phyloP scores from a whole-genome alignment of 352 stramenopile genomes.

The Globisporangium lucens region DNA sequence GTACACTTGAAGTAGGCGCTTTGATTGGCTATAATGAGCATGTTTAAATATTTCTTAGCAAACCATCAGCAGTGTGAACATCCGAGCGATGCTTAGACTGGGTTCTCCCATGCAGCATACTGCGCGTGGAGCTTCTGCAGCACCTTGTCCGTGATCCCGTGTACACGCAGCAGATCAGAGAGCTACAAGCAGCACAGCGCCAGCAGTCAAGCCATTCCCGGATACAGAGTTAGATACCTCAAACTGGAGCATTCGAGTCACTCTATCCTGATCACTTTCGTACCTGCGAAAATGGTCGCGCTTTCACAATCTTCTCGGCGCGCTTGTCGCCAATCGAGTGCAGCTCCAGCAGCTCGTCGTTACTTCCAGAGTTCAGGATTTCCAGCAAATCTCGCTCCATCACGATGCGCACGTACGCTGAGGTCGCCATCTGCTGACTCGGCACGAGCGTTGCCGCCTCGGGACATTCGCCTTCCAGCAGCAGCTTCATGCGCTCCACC shows the following conservation, averaged over 20 bases:
- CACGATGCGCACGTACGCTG: constrained; percentile 34
- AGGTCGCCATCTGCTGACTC: constrained; percentile 40
- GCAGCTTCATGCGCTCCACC: constrained; percentile 30
- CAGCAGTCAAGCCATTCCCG: not conserved
- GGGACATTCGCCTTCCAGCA: constrained; percentile 33
- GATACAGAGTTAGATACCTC: not conserved
- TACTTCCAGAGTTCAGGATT: constrained; percentile 41
- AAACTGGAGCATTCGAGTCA: no score
- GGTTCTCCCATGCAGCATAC: constrained; percentile 25
- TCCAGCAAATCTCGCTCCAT: constrained; percentile 50
- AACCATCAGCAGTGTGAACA: not conserved
- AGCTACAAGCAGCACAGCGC: constrained; percentile 20
- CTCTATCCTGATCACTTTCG: not conserved
- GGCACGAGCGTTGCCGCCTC: constrained; percentile 20
- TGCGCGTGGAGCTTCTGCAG: constrained; percentile 40
- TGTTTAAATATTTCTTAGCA: not conserved
- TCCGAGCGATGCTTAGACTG: not conserved
- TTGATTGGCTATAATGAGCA: not conserved
- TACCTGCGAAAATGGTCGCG: constrained; percentile 43
- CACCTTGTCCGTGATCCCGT: constrained; percentile 43
- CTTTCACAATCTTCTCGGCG: constrained; percentile 37
- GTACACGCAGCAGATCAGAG: constrained; percentile 36
- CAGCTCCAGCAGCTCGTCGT: constrained; percentile 39
- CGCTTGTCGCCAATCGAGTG: constrained; percentile 53
- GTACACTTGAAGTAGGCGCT: not conserved